These are phyloP conservation scores for Podospora pseudopauciseta DNA, from an alignment of 495 filamentous ascomycete genomes.

Conservation along the genomic window DNA sequence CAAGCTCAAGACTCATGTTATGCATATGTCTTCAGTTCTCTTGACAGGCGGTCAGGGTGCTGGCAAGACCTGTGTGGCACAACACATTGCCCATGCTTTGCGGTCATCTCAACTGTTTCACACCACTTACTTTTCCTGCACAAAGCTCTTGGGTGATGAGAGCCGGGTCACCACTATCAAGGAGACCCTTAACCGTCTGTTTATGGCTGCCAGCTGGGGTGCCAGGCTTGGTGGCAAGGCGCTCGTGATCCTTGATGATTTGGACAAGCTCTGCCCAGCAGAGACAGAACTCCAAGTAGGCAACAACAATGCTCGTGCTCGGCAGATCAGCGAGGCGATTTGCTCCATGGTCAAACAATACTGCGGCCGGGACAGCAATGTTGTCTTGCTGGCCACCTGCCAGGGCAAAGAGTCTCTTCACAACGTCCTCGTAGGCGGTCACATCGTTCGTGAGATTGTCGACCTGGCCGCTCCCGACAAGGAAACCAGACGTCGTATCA, in stretches of 20 bases:
- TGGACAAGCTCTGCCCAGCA: slow-evolving; percentile 85
- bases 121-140: slow-evolving; percentile 76
- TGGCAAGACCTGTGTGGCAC: slow-evolving; percentile 75
- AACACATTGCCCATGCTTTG: slow-evolving; percentile 59
- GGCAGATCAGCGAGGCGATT: slow-evolving; percentile 86
- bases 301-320: slow-evolving; percentile 83
- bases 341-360: slow-evolving; percentile 79
- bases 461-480: slow-evolving; percentile 85
- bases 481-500: slow-evolving; percentile 74
- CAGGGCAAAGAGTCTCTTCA: slow-evolving; percentile 87
- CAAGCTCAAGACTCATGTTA: slow-evolving; percentile 66
- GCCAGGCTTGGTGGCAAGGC: slow-evolving; percentile 77
- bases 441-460: slow-evolving; percentile 79
- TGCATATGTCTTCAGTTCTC: slow-evolving; percentile 82
- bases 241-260: slow-evolving; percentile 83
- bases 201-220: slow-evolving; percentile 86
- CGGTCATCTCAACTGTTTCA: slow-evolving; percentile 66
- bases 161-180: slow-evolving; percentile 84
- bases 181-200: slow-evolving; percentile 75
- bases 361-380: slow-evolving; percentile 65
- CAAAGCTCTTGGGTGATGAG: slow-evolving; percentile 81
- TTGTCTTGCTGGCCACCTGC: slow-evolving; percentile 86
- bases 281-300: slow-evolving; percentile 92
- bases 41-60: slow-evolving; percentile 83
- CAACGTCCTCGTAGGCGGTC: slow-evolving; percentile 72